Conservation (phyloP, 257 asterid genomes). For the Paraleonurus japonicus region DNA sequence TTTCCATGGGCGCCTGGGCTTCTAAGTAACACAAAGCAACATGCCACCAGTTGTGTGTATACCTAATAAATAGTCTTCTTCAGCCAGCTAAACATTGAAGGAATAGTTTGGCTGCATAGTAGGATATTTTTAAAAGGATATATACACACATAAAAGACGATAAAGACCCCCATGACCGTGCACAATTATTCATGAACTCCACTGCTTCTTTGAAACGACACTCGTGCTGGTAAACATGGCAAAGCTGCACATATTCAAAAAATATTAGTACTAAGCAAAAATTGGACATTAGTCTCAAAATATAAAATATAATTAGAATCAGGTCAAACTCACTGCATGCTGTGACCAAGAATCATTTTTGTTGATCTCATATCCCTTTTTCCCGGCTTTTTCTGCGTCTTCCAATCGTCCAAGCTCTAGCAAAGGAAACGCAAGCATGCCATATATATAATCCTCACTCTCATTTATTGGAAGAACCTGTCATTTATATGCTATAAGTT, state of each 20-base stretch:
- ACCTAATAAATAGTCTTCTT: slow-evolving; percentile 50
- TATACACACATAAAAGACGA: slow-evolving; percentile 80
- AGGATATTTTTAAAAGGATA: neutral
- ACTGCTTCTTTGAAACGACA: slow-evolving; percentile 95
- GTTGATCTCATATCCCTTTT: slow-evolving; percentile 67
- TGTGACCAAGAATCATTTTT: slow-evolving; percentile 88
- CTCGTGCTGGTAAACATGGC: slow-evolving; percentile 86
- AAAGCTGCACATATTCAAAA: slow-evolving; percentile 57
- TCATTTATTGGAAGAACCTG: slow-evolving; percentile 77
- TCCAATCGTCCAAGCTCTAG: slow-evolving; percentile 80
- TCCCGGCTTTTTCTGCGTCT: slow-evolving; percentile 80
- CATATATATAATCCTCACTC: slow-evolving; percentile 62
- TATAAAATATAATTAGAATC: neutral
- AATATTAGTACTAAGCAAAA: neutral
- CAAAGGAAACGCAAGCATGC: slow-evolving; percentile 89
- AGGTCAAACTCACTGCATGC: slow-evolving; percentile 72
- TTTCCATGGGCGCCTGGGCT: slow-evolving; percentile 65
- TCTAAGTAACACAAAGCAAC: slow-evolving; percentile 91
- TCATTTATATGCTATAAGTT: slow-evolving; percentile 15
- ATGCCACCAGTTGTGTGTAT: slow-evolving; percentile 99
- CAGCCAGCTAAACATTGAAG: slow-evolving; percentile 16
- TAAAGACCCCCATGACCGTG: slow-evolving; percentile 74
- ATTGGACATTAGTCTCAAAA: neutral
- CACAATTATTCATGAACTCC: slow-evolving; percentile 75
- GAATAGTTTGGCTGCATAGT: slow-evolving; percentile 3